Evolutionary conservation across 78 protist species (phyloP), one percentile per base, ranked within the genome.

Genomic region (Creolimax fragrantissima): DNA sequence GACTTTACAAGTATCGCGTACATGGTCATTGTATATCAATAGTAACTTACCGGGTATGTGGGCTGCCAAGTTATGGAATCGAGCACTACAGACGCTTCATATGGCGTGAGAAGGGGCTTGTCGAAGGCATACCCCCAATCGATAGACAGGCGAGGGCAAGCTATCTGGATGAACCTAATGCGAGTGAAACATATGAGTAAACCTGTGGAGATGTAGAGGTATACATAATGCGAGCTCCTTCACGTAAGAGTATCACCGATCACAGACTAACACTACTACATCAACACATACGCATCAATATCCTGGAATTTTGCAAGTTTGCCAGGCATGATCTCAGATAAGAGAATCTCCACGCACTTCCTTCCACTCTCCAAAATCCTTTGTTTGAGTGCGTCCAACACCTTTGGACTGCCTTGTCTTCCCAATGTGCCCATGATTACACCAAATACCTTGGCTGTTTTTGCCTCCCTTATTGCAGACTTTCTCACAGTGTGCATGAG

Each of bases 41-140:
- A n/a, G n/a, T n/a, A n/a, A 89, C 96, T 97, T 98, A 98, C 98
- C 44, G 99, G 99, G 93, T 98, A 98, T 43, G 84, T 43, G 3
- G 47, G 2, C 45, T 92, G 94, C 99, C 98, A 97, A 84, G 58
- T 93, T 2, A 89, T 11, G 35, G 89, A 89, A 3, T 92, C 94
- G 32, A 98, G 85, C 41, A 97, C 96, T 35, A 98, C 99, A 41
- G 93, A 93, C 42, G 95, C 93, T 89, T 98, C 99, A 89, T 97
- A 98, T 2, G 99, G 96, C 43, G 94, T 93, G 45, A 98, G 94
- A 41, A 98, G 67, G 0, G 99, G 98, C 44, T 45, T 58, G 35
- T 35, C 88, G 43, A 98, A 98, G 41, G 95, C 96, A 41, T 95
- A 94, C 86, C 99, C 99, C 99, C 99, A 98, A 92, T 98, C 99